Percentiles rank a stretch among this genome's conserved stretches.
These are phyloP conservation scores for Diplogelasinospora grovesii DNA, from an alignment of 495 filamentous ascomycete species.

Conservation along the genomic window DNA sequence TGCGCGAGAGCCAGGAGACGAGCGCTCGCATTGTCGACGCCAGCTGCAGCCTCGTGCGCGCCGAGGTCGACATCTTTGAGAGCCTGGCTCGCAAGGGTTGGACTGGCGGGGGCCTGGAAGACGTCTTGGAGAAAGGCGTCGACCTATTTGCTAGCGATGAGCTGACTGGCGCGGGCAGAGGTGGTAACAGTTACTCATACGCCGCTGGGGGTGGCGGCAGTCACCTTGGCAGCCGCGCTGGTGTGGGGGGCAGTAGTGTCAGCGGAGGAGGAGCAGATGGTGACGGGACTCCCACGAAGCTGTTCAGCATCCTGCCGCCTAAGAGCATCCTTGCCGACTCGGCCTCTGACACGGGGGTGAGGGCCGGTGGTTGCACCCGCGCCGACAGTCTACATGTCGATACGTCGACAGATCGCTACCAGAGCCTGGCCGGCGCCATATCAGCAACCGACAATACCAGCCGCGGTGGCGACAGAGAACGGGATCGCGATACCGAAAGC, in stretches of 20 bases:
- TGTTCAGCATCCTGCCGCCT: slow-evolving; percentile 53
- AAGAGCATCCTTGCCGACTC: slow-evolving; percentile 48
- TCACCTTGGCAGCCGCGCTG: slow-evolving; percentile 13
- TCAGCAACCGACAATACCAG: slow-evolving; percentile 7
- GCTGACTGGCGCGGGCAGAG: slow-evolving; percentile 8
- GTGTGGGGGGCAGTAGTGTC: slow-evolving; percentile 9
- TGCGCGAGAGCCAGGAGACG: slow-evolving; percentile 53
- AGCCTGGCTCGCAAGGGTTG: slow-evolving; percentile 56
- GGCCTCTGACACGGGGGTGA: slow-evolving; percentile 26
- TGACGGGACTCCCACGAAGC: slow-evolving; percentile 39
- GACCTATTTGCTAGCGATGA: slow-evolving; percentile 53
- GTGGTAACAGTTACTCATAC: too few species aligned
- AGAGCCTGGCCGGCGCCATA: slow-evolving; percentile 42
- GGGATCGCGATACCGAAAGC: slow-evolving; percentile 36
- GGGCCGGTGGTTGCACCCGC: slow-evolving; percentile 21
- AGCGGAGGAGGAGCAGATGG: slow-evolving; percentile 9
- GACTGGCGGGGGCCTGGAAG: slow-evolving; percentile 56
- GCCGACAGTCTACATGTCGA: slow-evolving; percentile 43
- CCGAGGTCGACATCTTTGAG: slow-evolving; percentile 62
- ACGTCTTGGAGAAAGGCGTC: slow-evolving; percentile 52
- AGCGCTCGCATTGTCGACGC: slow-evolving; percentile 51
- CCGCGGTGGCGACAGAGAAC: slow-evolving; percentile 7
- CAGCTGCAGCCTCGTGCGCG: slow-evolving; percentile 53
- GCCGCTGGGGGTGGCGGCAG: slow-evolving; percentile 12
- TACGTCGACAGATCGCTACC: slow-evolving; percentile 39